Percentiles rank a stretch among this genome's conserved stretches.
Evolutionary conservation across 805 yeast species (phyloP).

Genomic region (Cyberlindnera saturnus): DNA sequence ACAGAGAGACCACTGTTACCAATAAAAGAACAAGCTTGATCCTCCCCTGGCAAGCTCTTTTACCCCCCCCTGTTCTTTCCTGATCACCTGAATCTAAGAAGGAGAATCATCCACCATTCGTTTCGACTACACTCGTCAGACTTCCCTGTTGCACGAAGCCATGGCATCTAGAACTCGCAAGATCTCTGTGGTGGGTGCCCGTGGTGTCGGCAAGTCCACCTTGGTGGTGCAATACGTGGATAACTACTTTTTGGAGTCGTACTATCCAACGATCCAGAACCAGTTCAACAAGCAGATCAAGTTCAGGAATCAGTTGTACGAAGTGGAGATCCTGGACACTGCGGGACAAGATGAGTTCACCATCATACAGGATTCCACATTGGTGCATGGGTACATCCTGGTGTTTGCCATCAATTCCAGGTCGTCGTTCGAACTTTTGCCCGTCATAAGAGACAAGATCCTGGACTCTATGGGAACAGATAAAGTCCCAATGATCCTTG

Average conservation of each 20-base stretch:
- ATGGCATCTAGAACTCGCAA: constrained; percentile 46
- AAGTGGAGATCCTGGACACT: constrained; percentile 81
- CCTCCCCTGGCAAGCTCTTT: not conserved
- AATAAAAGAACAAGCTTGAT: no score
- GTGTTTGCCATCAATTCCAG: constrained; percentile 78
- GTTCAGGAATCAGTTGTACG: constrained; percentile 68
- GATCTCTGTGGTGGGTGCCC: constrained; percentile 80
- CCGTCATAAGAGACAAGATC: constrained; percentile 76
- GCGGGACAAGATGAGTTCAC: constrained; percentile 93
- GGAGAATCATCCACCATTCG: constrained; percentile 2
- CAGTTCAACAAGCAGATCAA: constrained; percentile 67
- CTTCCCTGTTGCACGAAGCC: no score
- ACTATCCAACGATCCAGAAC: constrained; percentile 88
- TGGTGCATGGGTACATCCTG: constrained; percentile 76
- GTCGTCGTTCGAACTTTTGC: constrained; percentile 70
- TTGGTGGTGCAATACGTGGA: constrained; percentile 81
- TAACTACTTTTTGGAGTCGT: constrained; percentile 80
- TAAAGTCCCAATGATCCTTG: constrained; percentile 69
- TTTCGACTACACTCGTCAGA: constrained; percentile 5
- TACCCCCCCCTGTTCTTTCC: not conserved
- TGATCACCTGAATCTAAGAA: not conserved
- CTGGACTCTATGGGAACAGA: constrained; percentile 62
- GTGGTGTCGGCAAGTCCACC: constrained; percentile 86
- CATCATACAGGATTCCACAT: constrained; percentile 60
- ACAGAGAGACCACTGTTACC: no score